A percentile compares a stretch with the other conserved stretches of the same genome.
phyloP scores from a whole-genome alignment of 2,329 filamentous ascomycete species.

The Fusarium acutatum region DNA sequence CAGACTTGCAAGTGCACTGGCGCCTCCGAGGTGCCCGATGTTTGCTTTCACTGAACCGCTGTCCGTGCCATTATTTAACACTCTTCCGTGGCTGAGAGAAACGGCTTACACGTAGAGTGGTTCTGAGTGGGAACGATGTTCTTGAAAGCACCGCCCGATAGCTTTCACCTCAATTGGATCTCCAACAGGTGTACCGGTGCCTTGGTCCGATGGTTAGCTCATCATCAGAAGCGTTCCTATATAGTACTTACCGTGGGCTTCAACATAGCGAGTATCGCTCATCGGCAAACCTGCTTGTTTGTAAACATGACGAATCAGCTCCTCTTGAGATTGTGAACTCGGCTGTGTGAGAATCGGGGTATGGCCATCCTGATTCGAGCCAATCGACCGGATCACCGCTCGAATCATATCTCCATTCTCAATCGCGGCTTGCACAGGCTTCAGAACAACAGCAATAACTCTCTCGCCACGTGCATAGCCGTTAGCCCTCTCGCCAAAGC shows the following conservation, averaged over 20 bases:
- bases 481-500: conserved; percentile 45
- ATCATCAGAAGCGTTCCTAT: rapidly evolving
- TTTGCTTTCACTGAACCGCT: conserved; percentile 12
- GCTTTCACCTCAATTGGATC: conserved; percentile 10
- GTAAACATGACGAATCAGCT: conserved; percentile 44
- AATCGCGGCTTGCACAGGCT: conserved; percentile 58
- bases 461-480: conserved; percentile 46
- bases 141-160: background rate
- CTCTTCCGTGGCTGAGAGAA: no score
- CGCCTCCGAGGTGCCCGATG: background rate
- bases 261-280: conserved; percentile 42
- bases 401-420: conserved; percentile 50
- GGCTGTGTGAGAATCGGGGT: conserved; percentile 50
- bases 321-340: conserved; percentile 13
- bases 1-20: conserved; percentile 4
- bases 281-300: conserved; percentile 39
- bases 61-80: rapidly evolving
- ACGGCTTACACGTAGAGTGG: background rate
- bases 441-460: conserved; percentile 55
- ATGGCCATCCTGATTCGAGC: conserved; percentile 50
- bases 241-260: conserved; percentile 39
- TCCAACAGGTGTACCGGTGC: conserved; percentile 1
- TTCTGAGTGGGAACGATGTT: background rate
- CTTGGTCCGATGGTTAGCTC: background rate
- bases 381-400: conserved; percentile 45